Evolutionary conservation across 306 rosid genomes (phyloP), one percentile per base, ranked within the genome.

Genomic region (Dalbergia cultrata): DNA sequence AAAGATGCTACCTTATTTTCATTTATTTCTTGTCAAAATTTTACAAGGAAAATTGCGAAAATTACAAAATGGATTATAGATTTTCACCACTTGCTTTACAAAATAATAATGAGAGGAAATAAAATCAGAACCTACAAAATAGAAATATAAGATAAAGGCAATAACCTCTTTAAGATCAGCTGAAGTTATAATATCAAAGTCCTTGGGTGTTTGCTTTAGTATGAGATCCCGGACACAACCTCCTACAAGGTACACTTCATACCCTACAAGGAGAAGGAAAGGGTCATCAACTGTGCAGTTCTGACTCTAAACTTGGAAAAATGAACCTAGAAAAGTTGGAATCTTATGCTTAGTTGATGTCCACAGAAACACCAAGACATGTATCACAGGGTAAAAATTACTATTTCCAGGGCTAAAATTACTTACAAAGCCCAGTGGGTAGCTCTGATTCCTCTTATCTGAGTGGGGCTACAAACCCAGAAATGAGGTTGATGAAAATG

Each of bases 141-240:
- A 61, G 43, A 69, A 84, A 61, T 39, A 78, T 21, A 72, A 86
- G 56, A 70, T 39, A 44, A 75, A 82, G 59, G 68, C 26, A 82
- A 95, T 41, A 85, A 95, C 97, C 98, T 92, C 95, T 68, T 70
- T 89, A 75, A 95, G 92, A 70, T 89, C 86, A 0, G 98, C 98
- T 5, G 97, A 80, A 81, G 98, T 95, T 68, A 95, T 61, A 56
- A 86, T 68, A 77, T 86, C 90, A 73, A 86, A 86, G 77, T 86
- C 90, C 65, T 86, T 86, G 54, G 90, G 90, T 62, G 68, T 86
- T 70, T 82, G 81, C 81, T 62, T 83, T 54, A 86, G 81, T 37
- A 86, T 80, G 71, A 86, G 79, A 78, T 86, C 90, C 54, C 90
- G 85, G 31, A 83, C 90, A 81, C 87, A 83, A 52, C 90, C 90